A percentile compares a stretch with the other conserved stretches of the same genome.
Conservation (phyloP, 495 filamentous ascomycete species). For the Penicillium tannophilum region DNA sequence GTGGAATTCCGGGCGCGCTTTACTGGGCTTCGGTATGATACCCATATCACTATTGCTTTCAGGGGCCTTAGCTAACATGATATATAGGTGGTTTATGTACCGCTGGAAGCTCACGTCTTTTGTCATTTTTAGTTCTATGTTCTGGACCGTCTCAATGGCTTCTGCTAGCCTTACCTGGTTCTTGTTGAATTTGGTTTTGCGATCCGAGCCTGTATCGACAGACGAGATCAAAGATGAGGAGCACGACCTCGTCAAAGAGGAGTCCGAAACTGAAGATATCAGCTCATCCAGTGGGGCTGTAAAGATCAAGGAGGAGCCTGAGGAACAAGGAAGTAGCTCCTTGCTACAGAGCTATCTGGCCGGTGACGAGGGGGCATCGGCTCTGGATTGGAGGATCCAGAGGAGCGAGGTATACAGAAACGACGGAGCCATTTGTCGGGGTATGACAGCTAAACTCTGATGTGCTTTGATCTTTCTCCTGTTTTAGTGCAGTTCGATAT, state of each 20-base stretch:
- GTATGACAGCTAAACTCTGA: constrained; percentile 19
- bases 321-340: constrained; percentile 21
- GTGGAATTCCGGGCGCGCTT: constrained; percentile 73
- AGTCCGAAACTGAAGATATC: constrained; percentile 25
- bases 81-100: constrained; percentile 76
- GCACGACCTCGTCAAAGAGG: constrained; percentile 33
- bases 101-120: constrained; percentile 71
- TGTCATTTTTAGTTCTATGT: constrained; percentile 62
- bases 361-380: constrained; percentile 27
- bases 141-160: constrained; percentile 73
- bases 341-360: constrained; percentile 24
- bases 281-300: constrained; percentile 15
- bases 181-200: constrained; percentile 42
- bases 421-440: constrained; percentile 33
- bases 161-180: constrained; percentile 63
- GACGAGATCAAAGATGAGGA: constrained; percentile 32
- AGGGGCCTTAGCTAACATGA: constrained; percentile 10
- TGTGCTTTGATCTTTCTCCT: background rate
- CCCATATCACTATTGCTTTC: background rate
- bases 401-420: constrained; percentile 37
- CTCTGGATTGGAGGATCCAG: constrained; percentile 38
- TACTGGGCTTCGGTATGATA: constrained; percentile 62
- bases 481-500: constrained; percentile 1
- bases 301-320: constrained; percentile 29
- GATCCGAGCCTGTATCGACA: constrained; percentile 15